phyloP scores from a whole-genome alignment of 108 stramenopile genomes.

The Conticribra weissflogii region DNA sequence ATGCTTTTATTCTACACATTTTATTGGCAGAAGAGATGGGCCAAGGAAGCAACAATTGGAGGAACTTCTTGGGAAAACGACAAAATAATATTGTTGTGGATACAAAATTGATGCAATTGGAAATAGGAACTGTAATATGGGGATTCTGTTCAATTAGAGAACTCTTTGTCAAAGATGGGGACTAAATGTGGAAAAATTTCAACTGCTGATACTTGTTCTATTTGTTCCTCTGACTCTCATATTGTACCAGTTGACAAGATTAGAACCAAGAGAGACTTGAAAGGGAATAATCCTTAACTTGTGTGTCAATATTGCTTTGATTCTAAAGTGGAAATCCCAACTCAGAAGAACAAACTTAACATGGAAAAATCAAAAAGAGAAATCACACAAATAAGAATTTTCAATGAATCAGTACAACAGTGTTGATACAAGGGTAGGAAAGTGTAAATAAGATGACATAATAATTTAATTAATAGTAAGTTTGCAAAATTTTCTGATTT shows the following conservation, averaged over 20 bases:
- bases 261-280: neutral
- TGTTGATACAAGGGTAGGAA: too few species aligned
- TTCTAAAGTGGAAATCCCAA: neutral
- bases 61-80: neutral
- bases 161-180: neutral
- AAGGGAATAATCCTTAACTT: neutral
- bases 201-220: neutral
- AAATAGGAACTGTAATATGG: neutral
- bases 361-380: neutral
- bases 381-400: neutral
- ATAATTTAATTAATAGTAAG: too few species aligned
- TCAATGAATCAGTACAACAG: too few species aligned
- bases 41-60: neutral
- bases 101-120: neutral
- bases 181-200: neutral
- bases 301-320: constrained; percentile 3
- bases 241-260: neutral
- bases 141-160: neutral
- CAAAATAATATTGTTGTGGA: neutral
- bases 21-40: neutral
- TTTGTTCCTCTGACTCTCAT: neutral
- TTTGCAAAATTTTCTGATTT: too few species aligned
- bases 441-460: too few species aligned
- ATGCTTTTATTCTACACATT: neutral
- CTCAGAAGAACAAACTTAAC: neutral